These are phyloP conservation scores for Cordyceps fumosorosea DNA, from an alignment of 2,329 filamentous ascomycete genomes.

Conservation along the genomic window DNA sequence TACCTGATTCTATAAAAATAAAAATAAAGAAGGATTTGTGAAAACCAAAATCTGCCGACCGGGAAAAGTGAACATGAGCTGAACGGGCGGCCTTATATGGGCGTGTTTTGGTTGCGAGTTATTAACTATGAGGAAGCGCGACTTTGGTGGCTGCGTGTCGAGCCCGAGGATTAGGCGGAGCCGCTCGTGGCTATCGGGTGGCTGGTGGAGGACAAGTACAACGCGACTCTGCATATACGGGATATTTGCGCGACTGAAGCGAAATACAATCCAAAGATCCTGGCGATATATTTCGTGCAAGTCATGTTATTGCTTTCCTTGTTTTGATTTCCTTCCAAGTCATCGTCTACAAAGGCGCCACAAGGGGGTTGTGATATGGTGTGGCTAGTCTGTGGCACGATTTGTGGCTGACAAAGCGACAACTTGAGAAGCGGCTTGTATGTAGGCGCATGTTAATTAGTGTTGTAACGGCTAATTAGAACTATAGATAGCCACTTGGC, in stretches of 20 bases:
- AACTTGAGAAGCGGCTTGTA: not conserved
- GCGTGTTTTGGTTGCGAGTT: slow-evolving; percentile 11
- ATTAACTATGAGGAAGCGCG: slow-evolving; percentile 7
- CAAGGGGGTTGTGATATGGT: not conserved
- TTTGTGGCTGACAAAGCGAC: not conserved
- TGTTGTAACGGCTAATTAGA: not conserved
- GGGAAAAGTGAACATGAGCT: not conserved
- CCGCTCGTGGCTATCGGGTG: not conserved
- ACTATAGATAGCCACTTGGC: too few species aligned
- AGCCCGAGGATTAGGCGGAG: slow-evolving; percentile 18
- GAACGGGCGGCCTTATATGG: not conserved
- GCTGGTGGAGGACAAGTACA: not conserved
- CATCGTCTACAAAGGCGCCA: not conserved
- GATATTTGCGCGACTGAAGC: not conserved
- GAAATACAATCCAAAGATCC: not conserved
- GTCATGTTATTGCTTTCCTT: not conserved
- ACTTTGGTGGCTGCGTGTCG: slow-evolving; percentile 13
- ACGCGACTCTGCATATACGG: not conserved
- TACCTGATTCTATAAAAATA: not conserved
- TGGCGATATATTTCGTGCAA: not conserved
- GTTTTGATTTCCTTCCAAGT: not conserved
- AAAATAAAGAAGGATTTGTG: not conserved
- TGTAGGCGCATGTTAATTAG: not conserved
- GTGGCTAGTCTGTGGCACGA: not conserved
- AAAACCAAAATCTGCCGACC: not conserved